Evolutionary conservation across 306 rosid genomes (phyloP), one percentile per base, ranked within the genome.

Genomic region (Ceratonia siliqua): DNA sequence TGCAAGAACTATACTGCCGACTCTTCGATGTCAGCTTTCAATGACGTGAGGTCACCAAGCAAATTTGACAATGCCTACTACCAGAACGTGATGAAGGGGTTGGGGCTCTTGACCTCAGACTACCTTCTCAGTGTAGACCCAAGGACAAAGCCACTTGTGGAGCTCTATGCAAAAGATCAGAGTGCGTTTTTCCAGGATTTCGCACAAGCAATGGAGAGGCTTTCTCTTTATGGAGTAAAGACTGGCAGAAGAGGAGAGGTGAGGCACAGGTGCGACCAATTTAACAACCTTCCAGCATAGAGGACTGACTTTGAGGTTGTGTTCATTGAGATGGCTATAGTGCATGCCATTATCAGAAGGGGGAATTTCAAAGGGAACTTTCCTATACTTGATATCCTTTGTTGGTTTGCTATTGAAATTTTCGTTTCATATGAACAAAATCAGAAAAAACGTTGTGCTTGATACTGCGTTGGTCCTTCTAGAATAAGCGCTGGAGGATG

Each of bases 11-110:
- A 82, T 70, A 33, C 38, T 0, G 18, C 24, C 3, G 81, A 87
- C 58, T 58, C 73, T 0, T 0, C 62, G 0, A 79, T 81, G 78
- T 70, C 90, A 1, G 90, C 92, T 0, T 85, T 48, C 30, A 85
- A 85, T 48, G 87, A 88, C 66, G 82, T 82, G 15, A 79, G 78
- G 52, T 82, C 92, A 0, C 93, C 87, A 0, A 32, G 41, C 3
- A 88, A 83, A 42, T 83, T 88, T 22, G 86, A 85, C 28, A 85
- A 88, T 24, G 57, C 82, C 74, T 85, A 83, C 5, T 85, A 9
- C 28, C 50, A 3, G 30, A 83, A 83, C 46, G 22, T 88, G 63
- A 27, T 65, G 66, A 72, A 15, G 18, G 87, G 85, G 61, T 6
- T 86, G 36, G 89, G 86, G 11, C 39, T 88, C 1, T 20, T 86